Percentiles rank a stretch among this genome's conserved stretches.
Conservation (phyloP, 495 filamentous ascomycete genomes). For the Neurospora sp. region DNA sequence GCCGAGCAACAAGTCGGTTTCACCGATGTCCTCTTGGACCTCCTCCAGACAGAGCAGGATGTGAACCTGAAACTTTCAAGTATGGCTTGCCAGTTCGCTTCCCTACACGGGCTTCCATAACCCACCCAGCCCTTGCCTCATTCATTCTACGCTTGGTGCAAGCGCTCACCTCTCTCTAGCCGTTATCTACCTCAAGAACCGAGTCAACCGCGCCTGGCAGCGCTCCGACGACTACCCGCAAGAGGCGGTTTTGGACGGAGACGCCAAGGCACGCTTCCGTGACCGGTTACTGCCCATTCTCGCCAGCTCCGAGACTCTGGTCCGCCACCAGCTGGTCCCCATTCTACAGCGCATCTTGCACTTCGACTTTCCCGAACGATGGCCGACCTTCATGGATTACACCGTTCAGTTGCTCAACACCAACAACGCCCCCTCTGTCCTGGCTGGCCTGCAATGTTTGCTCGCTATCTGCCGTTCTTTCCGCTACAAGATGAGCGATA, state of each 20-base stretch:
- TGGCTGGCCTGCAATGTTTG: constrained; percentile 88
- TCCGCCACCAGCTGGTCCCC: constrained; percentile 85
- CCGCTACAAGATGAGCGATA: constrained; percentile 68
- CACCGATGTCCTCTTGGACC: constrained; percentile 80
- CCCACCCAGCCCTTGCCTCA: constrained; percentile 7
- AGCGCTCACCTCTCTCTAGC: constrained; percentile 42
- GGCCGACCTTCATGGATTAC: constrained; percentile 87
- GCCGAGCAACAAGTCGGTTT: constrained; percentile 88
- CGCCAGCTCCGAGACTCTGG: constrained; percentile 63
- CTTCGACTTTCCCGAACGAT: constrained; percentile 86
- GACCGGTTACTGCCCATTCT: constrained; percentile 82
- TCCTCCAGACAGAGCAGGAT: constrained; percentile 80
- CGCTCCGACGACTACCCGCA: constrained; percentile 59
- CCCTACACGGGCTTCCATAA: constrained; percentile 3
- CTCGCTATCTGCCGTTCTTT: constrained; percentile 89
- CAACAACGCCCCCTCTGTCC: constrained; percentile 74
- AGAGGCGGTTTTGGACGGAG: constrained; percentile 66
- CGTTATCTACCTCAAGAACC: constrained; percentile 95
- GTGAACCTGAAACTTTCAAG: constrained; percentile 74
- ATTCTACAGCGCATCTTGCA: constrained; percentile 92
- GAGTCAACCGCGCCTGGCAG: constrained; percentile 83
- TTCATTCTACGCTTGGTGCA: background rate
- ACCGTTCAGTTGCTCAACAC: constrained; percentile 78
- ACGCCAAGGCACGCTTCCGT: constrained; percentile 80
- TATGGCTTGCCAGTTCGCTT: constrained; percentile 37